phyloP scores from a whole-genome alignment of 75 land plant genomes.

The Picea sitchensis region DNA sequence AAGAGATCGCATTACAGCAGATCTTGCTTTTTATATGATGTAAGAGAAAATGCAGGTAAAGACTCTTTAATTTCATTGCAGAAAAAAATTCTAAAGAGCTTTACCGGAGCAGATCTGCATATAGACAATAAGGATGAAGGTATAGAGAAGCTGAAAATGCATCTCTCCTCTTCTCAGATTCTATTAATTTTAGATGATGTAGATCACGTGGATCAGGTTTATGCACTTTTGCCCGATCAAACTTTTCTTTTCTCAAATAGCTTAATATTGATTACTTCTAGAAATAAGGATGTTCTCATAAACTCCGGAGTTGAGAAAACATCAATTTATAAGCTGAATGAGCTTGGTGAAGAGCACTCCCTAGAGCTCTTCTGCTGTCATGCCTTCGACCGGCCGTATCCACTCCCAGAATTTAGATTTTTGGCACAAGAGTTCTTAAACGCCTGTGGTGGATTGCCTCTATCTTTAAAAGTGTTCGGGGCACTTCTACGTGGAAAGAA shows the following conservation, averaged over 20 bases:
- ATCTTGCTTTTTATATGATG: too few relatives aligned
- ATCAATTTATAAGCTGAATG: background rate
- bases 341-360: background rate
- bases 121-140: background rate
- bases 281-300: background rate
- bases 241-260: background rate
- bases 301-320: background rate
- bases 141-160: background rate
- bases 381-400: background rate
- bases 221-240: background rate
- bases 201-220: background rate
- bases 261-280: background rate
- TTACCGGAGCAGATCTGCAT: background rate
- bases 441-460: background rate
- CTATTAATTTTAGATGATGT: conserved; percentile 1
- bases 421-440: background rate
- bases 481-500: background rate
- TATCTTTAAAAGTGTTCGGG: background rate
- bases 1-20: too few relatives aligned
- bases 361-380: background rate
- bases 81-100: background rate
- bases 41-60: too few relatives aligned
- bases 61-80: background rate
- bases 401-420: background rate
- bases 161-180: background rate